Evolutionary conservation across 257 asterid genomes (phyloP), one percentile per base, ranked within the genome.

Genomic region (Plectranthus barbatus): DNA sequence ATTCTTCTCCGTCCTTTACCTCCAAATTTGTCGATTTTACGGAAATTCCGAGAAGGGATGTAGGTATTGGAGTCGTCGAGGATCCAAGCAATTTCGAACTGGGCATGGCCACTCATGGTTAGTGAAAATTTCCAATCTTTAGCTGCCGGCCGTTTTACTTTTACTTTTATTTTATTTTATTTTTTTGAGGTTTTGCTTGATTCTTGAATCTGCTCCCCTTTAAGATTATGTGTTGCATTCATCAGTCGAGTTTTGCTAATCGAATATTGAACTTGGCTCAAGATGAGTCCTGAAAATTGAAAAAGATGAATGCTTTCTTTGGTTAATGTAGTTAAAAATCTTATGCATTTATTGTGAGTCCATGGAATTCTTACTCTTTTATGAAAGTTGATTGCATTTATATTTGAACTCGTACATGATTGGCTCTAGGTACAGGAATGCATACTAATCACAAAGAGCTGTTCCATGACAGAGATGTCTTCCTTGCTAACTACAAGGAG

Each of bases 391-490:
- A 42, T 61, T 34, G 13, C 68, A 31, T 63, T n/a, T 21, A 71
- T 39, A 26, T 40, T 59, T 72, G 50, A 64, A 45, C 60, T 56
- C 37, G 29, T 57, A 39, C 67, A 71, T 63, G 51, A 61, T 57
- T 66, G 60, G 47, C 31, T 50, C 74, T 56, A 70, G 82, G 73
- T 76, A 66, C 84, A 68, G 84, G 74, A 52, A 64, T 54, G 55
- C 18, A 56, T 73, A 54, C 42, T 64, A 70, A 76, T 61, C 70
- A 68, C 26, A 39, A 68, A 40, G 78, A 78, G 72, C 66, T 80
- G 67, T 87, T 80, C 80, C 90, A 87, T 70, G 95, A 82, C 68
- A 71, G 78, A 72, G 85, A 83, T 29, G 4, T 66, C 70, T 90
- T 90, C 75, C 56, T 72, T 34, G 77, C 73, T 31, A 79, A 79